Evolutionary conservation across 2,329 filamentous ascomycete species (phyloP).

Genomic region (Clarireedia sp.): DNA sequence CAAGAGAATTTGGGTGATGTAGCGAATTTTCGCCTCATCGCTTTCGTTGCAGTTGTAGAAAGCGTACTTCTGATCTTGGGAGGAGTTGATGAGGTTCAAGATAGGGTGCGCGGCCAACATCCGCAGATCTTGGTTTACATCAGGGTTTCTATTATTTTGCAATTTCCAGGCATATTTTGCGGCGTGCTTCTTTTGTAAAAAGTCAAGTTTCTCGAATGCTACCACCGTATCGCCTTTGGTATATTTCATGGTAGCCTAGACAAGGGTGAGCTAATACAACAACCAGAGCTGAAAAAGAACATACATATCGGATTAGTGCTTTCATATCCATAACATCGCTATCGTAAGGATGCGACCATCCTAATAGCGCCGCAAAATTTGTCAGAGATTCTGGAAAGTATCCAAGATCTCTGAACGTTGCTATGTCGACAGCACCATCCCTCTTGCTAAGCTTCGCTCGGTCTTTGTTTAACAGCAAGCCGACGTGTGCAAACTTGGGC

Average conservation of each 20-base stretch:
- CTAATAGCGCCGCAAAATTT: slow-evolving; percentile 80
- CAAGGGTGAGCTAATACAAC: neutral
- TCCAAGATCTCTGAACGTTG: slow-evolving; percentile 47
- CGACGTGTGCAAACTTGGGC: slow-evolving; percentile 73
- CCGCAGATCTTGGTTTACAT: slow-evolving; percentile 20
- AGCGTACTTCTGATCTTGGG: neutral
- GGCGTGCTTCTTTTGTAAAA: slow-evolving; percentile 64
- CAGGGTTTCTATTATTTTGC: slow-evolving; percentile 5
- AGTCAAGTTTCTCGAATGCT: slow-evolving; percentile 69
- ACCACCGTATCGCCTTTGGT: slow-evolving; percentile 86
- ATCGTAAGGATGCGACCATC: slow-evolving; percentile 65
- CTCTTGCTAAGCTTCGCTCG: slow-evolving; percentile 82
- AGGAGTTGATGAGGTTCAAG: slow-evolving; percentile 14
- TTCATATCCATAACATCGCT: slow-evolving; percentile 65
- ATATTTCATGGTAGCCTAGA: slow-evolving; percentile 74
- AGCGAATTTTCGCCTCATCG: slow-evolving; percentile 33
- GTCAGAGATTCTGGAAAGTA: slow-evolving; percentile 56
- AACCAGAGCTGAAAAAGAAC: slow-evolving; percentile 19
- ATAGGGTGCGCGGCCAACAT: slow-evolving; percentile 25
- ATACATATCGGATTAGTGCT: slow-evolving; percentile 61
- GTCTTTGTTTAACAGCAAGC: slow-evolving; percentile 61
- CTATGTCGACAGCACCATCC: slow-evolving; percentile 55
- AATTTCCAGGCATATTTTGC: slow-evolving; percentile 20
- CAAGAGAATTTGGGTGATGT: slow-evolving; percentile 41
- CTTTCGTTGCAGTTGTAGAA: slow-evolving; percentile 23